phyloP scores from a whole-genome alignment of 148 eudicot species.

The Arbutus unedo region DNA sequence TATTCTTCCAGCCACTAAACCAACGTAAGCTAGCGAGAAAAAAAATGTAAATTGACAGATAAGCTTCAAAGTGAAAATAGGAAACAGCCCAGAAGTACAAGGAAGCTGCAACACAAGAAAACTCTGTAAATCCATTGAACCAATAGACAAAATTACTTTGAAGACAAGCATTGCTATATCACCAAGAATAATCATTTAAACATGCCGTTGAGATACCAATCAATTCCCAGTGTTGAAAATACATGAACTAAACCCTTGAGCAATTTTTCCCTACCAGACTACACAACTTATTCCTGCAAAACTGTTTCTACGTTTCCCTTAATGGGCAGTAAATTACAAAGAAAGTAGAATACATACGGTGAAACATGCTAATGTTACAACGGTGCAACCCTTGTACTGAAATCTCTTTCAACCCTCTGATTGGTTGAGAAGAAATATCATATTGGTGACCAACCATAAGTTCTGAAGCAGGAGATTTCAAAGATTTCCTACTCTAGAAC shows the following conservation, averaged over 20 bases:
- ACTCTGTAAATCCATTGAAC: neutral
- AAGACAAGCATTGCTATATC: slow-evolving; percentile 12
- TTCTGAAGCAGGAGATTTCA: slow-evolving; percentile 20
- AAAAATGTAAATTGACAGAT: neutral
- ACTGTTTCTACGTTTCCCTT: slow-evolving; percentile 43
- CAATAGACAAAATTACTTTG: neutral
- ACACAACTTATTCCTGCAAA: slow-evolving; percentile 51
- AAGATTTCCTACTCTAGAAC: slow-evolving; percentile 17
- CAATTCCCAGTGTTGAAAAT: slow-evolving; percentile 35
- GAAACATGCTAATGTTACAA: slow-evolving; percentile 42
- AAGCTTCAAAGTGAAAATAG: neutral
- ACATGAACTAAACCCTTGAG: slow-evolving; percentile 32
- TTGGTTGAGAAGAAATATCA: slow-evolving; percentile 24
- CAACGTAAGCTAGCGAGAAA: neutral
- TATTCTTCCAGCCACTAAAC: slow-evolving; percentile 5
- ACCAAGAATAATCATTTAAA: slow-evolving; percentile 3
- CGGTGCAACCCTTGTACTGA: slow-evolving; percentile 27
- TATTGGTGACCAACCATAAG: slow-evolving; percentile 12
- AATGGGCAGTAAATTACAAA: slow-evolving; percentile 43
- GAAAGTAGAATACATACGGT: slow-evolving; percentile 21
- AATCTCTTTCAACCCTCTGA: slow-evolving; percentile 20
- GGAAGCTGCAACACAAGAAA: neutral
- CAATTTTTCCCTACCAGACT: slow-evolving; percentile 29
- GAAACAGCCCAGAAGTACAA: neutral
- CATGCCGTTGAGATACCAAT: slow-evolving; percentile 16